These are phyloP conservation scores for Wickerhamiella brachini DNA, from an alignment of 805 yeast species.

Conservation along the genomic window DNA sequence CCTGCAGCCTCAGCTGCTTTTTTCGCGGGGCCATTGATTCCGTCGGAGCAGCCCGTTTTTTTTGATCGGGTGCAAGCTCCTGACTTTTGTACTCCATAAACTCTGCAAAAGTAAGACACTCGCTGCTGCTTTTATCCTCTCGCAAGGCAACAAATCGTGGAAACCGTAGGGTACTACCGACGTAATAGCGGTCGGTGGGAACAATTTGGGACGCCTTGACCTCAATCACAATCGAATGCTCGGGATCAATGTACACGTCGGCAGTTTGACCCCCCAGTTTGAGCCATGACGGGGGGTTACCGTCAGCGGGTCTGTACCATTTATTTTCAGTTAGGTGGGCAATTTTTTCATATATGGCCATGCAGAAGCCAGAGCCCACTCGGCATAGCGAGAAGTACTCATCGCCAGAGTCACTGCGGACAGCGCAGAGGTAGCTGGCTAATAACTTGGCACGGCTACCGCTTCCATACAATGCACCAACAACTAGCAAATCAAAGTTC, in stretches of 20 bases:
- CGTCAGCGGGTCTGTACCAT: conserved; percentile 33
- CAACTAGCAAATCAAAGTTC: conserved; percentile 61
- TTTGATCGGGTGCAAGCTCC: conserved; percentile 9
- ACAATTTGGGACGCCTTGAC: conserved; percentile 69
- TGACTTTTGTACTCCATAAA: conserved; percentile 27
- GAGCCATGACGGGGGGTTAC: conserved; percentile 11
- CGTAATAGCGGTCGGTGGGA: conserved; percentile 38
- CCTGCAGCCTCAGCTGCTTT: conserved; percentile 4
- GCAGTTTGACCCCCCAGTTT: conserved; percentile 32
- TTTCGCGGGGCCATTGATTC: neutral
- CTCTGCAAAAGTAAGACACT: conserved; percentile 42
- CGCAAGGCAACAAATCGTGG: conserved; percentile 60
- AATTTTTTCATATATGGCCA: conserved; percentile 46
- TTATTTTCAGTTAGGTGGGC: conserved; percentile 41
- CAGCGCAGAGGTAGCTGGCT: conserved; percentile 59
- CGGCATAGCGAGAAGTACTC: conserved; percentile 53
- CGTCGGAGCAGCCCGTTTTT: neutral
- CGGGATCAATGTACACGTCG: conserved; percentile 66
- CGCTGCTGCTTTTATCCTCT: conserved; percentile 49
- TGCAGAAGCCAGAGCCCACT: conserved; percentile 74
- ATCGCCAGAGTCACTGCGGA: conserved; percentile 32
- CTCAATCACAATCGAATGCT: conserved; percentile 64
- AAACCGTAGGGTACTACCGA: conserved; percentile 59
- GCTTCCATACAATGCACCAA: conserved; percentile 63
- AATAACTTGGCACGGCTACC: conserved; percentile 31